Conservation (phyloP, 371 early-diverging fungal genomes). For the Mortierella sp. region DNA sequence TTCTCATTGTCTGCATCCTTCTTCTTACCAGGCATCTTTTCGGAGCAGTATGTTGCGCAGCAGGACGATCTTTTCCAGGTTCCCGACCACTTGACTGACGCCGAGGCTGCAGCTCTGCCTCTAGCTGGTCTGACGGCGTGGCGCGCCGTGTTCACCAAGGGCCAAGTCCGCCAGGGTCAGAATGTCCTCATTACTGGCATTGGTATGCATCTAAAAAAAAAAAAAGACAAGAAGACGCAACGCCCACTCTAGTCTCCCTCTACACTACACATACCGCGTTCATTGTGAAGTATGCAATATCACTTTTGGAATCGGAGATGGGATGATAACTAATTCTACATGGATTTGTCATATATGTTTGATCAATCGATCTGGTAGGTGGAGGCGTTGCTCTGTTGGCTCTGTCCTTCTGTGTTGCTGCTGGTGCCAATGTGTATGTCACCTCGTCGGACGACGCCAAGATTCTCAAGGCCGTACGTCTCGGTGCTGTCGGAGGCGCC, state of each 20-base stretch:
- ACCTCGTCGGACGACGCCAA: constrained; percentile 77
- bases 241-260: not conserved
- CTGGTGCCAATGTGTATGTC: constrained; percentile 80
- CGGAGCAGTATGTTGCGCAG: constrained; percentile 69
- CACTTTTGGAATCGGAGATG: not conserved
- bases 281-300: not conserved
- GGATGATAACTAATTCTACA: not conserved
- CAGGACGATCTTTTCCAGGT: constrained; percentile 64
- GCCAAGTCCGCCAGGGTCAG: constrained; percentile 66
- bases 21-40: constrained; percentile 66
- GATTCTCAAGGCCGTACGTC: constrained; percentile 69
- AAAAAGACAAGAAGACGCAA: not conserved
- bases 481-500: constrained; percentile 81
- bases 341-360: not conserved
- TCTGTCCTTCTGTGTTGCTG: constrained; percentile 76
- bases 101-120: constrained; percentile 81
- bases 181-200: constrained; percentile 83
- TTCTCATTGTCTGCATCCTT: not conserved
- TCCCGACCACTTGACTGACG: constrained; percentile 71
- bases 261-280: not conserved
- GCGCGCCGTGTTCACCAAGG: constrained; percentile 74
- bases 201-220: constrained; percentile 37
- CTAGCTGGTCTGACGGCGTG: constrained; percentile 81
- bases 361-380: constrained; percentile 34
- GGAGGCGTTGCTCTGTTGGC: constrained; percentile 84